Percentiles rank a stretch among this genome's conserved stretches.
Evolutionary conservation across 768 basidiomycete genomes (phyloP).

Genomic region (Suillus lakei): DNA sequence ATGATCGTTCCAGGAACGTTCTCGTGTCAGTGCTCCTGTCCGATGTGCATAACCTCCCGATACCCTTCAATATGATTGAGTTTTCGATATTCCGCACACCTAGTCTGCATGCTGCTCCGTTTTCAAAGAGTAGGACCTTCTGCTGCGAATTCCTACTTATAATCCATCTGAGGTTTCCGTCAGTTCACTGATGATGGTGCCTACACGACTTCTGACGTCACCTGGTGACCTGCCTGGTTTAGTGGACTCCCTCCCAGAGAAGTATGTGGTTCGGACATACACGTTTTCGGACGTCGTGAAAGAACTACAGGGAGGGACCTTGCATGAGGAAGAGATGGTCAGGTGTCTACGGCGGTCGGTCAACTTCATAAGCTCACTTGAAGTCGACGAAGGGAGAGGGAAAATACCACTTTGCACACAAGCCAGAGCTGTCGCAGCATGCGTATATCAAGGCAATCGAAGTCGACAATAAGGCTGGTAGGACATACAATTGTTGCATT

Average conservation of each 20-base stretch:
- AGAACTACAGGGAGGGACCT: constrained; percentile 68
- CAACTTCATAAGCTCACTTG: constrained; percentile 20
- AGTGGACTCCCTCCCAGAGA: constrained; percentile 60
- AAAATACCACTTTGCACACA: constrained; percentile 53
- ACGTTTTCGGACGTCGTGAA: constrained; percentile 77
- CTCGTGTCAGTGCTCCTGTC: too few relatives aligned
- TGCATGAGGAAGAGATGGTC: constrained; percentile 70
- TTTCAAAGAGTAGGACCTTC: too few relatives aligned
- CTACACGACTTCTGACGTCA: constrained; percentile 51
- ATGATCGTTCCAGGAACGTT: too few relatives aligned
- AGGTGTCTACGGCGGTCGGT: constrained; percentile 88
- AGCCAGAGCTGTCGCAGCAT: constrained; percentile 84
- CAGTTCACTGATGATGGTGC: too few relatives aligned
- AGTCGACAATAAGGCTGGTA: constrained; percentile 75
- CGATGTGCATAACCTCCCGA: too few relatives aligned
- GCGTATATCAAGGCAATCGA: constrained; percentile 91
- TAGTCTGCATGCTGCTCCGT: too few relatives aligned
- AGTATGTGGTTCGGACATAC: constrained; percentile 70
- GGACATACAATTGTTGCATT: neutral
- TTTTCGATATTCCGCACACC: too few relatives aligned
- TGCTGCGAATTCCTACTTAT: too few relatives aligned
- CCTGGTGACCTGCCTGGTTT: constrained; percentile 62
- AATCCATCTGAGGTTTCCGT: too few relatives aligned
- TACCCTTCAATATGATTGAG: too few relatives aligned
- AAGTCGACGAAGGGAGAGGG: constrained; percentile 35